Evolutionary conservation across 2,329 filamentous ascomycete genomes (phyloP), one percentile per base, ranked within the genome.

Genomic region (Fusarium sp.): DNA sequence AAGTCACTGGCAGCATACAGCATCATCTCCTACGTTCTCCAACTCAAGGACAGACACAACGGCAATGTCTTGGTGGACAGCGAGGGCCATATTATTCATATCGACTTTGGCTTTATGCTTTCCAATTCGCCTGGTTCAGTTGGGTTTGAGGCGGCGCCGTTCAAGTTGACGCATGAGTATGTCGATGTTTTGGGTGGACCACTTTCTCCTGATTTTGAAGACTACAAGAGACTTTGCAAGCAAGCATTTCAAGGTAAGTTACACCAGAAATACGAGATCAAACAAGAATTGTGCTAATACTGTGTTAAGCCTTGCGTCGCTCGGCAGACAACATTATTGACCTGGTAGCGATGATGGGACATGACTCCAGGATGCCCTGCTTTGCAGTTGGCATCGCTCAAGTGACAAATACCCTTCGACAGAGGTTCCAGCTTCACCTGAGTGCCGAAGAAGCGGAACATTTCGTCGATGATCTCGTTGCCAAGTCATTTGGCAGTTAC

Each of bases 51-150:
- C 79, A 88, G 94, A 18, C 94, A 96, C 81, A 96, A 96, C 79
- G 94, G 94, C 62, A 96, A 96, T 79, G 92, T 96, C 20, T 87
- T 96, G 68, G 93, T 96, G 77, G 94, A 96, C 81, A 94, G 93
- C 78, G 92, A 94, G 81, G 94, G 94, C 15, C 94, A 96, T 80
- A 95, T 96, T 64, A 91, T 96, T 69, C 94, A 96, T 80, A 96
- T 96, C 70, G 94, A 96, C 82, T 96, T 96, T 81, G 94, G 94
- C 63, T 96, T 96, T 81, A 96, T 96, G 93, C 86, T 96, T 39
- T 95, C 93, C 53, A 96, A 96, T 81, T 95, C 93, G 3, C 94
- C 94, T 0, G 94, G 94, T 1, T 93, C 91, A 14, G 93, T 96
- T 79, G 93, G 93, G 6, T 96, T 96, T 77, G 94, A 96, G 83